These are phyloP conservation scores for Penicillium sp. DNA, from an alignment of 2,329 filamentous ascomycete species.

Conservation along the genomic window DNA sequence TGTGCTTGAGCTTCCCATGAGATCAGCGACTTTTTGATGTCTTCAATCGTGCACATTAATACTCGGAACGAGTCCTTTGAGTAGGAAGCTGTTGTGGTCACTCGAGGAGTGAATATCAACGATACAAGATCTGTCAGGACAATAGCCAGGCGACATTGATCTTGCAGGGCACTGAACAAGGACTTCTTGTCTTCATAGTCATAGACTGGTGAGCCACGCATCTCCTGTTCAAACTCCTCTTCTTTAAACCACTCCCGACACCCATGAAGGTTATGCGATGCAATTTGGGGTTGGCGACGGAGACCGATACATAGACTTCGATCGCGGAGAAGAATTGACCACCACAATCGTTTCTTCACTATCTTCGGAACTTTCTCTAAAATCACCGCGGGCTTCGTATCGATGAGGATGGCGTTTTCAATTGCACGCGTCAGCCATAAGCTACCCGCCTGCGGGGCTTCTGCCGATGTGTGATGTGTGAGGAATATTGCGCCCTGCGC, in stretches of 20 bases:
- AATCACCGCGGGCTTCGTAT: slow-evolving; percentile 47
- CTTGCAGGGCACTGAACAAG: slow-evolving; percentile 50
- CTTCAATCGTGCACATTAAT: slow-evolving; percentile 12
- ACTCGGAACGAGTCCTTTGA: slow-evolving; percentile 17
- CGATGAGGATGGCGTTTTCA: slow-evolving; percentile 52
- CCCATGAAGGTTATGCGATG: slow-evolving; percentile 51
- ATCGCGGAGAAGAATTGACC: slow-evolving; percentile 58
- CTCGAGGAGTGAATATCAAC: slow-evolving; percentile 45
- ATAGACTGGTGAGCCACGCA: slow-evolving; percentile 51
- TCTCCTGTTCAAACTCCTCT: slow-evolving; percentile 51
- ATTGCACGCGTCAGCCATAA: slow-evolving; percentile 54
- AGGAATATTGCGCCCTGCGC: slow-evolving; percentile 37
- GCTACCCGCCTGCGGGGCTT: slow-evolving; percentile 33
- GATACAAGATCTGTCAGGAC: slow-evolving; percentile 52
- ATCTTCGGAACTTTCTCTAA: slow-evolving; percentile 34
- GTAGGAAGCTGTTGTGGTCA: slow-evolving; percentile 14
- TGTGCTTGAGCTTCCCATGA: slow-evolving; percentile 22
- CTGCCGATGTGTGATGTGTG: slow-evolving; percentile 44
- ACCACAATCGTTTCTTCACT: slow-evolving; percentile 56
- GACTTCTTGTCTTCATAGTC: slow-evolving; percentile 48
- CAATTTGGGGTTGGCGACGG: slow-evolving; percentile 55
- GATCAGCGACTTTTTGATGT: slow-evolving; percentile 20
- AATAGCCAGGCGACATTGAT: slow-evolving; percentile 51
- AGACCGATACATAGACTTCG: slow-evolving; percentile 54
- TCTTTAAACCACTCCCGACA: slow-evolving; percentile 42